Evolutionary conservation across 805 yeast genomes (phyloP), one percentile per base, ranked within the genome.

Genomic region (Starmerella floris): DNA sequence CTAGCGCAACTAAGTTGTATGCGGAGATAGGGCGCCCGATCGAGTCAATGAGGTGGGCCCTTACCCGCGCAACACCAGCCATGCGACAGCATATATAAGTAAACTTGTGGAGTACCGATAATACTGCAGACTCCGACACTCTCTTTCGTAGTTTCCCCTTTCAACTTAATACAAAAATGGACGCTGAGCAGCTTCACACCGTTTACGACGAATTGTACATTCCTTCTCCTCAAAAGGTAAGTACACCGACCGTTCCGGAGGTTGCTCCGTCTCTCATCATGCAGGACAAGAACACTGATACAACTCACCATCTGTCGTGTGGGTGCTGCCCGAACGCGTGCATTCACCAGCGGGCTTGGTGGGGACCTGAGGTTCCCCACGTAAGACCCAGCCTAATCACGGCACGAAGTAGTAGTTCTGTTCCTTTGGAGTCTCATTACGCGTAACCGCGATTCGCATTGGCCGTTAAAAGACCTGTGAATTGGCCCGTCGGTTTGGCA

Each of bases 261-360:
- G 72, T 71, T 55, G 78, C 72, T 44, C 79, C 79, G 3, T 70
- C 77, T 40, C 60, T 74, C 41, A 71, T 74, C 41, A 72, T 74
- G 59, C 76, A 72, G 56, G 79, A 73, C 57, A 60, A 62, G 42
- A 69, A 68, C 51, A 72, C 76, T 13, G 78, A 74, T 56, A 61
- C 68, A 22, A 61, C 67, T 2, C 68, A 65, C 44, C 67, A 66
- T 30, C 55, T 61, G 44, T 35, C 51, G n/a, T 65, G 69, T 48
- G 69, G 69, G 27, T 64, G 68, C 59, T 52, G 63, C 46, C 63
- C 62, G 28, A 64, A 62, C 37, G 57, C 62, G 23, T 64, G 69
- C 51, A 60, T 64, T 41, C 61, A 58, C 38, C 57, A 61, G 32
- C 56, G 57, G 33, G 64, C 65, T 17, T 62, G 65, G 65, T 62